phyloP scores from a whole-genome alignment of 768 basidiomycete genomes.

The Fibroporia radiculosa region DNA sequence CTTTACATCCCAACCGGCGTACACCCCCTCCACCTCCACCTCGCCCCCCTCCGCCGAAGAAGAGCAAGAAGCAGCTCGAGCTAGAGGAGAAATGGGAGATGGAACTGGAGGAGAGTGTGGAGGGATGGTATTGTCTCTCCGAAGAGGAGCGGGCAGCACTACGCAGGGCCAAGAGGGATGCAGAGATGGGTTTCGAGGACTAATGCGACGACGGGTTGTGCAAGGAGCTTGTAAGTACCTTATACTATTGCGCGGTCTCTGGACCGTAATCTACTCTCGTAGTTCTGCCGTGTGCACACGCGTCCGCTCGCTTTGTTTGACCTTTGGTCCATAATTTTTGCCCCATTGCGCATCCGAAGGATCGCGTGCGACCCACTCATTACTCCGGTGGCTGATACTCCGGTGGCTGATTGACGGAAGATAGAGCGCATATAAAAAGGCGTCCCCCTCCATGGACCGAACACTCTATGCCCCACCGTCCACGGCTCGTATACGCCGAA shows the following conservation, averaged over 20 bases:
- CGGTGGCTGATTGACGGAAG: too few species aligned
- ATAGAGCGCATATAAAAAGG: too few species aligned
- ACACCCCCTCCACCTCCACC: constrained; percentile 70
- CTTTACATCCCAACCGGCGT: constrained; percentile 65
- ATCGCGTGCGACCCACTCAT: neutral
- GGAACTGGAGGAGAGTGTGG: constrained; percentile 65
- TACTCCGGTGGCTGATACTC: too few species aligned
- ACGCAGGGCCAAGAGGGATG: constrained; percentile 53
- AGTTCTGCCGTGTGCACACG: too few species aligned
- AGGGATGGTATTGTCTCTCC: constrained; percentile 41
- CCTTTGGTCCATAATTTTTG: neutral
- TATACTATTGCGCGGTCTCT: neutral
- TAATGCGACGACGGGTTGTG: too few species aligned
- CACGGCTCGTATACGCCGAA: too few species aligned
- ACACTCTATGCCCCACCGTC: too few species aligned
- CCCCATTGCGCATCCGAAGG: too few species aligned
- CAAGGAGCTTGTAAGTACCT: neutral
- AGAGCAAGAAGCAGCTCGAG: constrained; percentile 72
- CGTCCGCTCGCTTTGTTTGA: too few species aligned
- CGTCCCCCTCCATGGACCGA: too few species aligned
- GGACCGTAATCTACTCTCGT: neutral
- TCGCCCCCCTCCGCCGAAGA: constrained; percentile 62
- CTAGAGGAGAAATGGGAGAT: constrained; percentile 77
- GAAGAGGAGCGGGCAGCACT: constrained; percentile 33
- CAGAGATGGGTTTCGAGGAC: constrained; percentile 43